Evolutionary conservation across 805 yeast species (phyloP).

Genomic region (Peterozyma toletana): DNA sequence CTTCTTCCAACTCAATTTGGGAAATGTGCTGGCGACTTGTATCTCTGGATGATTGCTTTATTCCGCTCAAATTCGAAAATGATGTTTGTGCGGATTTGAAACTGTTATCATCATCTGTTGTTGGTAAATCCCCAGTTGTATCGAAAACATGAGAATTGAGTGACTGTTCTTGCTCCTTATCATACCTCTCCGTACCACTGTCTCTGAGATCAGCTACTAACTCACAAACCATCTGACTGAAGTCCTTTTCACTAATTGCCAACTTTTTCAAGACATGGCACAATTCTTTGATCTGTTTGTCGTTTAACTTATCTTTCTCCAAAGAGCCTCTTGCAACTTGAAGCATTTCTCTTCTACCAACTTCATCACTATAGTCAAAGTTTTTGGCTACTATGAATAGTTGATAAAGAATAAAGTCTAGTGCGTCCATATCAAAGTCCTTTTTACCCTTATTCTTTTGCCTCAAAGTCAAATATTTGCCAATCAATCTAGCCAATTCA

Average conservation of each 20-base stretch:
- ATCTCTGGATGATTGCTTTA: no score
- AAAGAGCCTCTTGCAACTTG: constrained; percentile 51
- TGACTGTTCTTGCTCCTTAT: constrained; percentile 31
- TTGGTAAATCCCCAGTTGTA: constrained; percentile 13
- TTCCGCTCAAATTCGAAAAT: no score
- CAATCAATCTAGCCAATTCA: constrained; percentile 53
- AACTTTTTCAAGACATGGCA: constrained; percentile 61
- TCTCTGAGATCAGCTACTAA: constrained; percentile 81
- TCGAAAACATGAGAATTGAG: constrained; percentile 39
- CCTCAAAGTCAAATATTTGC: constrained; percentile 48
- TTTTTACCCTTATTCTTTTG: constrained; percentile 18
- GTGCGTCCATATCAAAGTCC: constrained; percentile 43
- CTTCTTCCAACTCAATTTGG: background rate
- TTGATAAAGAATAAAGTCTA: constrained; percentile 73
- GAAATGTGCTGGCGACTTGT: no score
- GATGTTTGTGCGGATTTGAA: constrained; percentile 3
- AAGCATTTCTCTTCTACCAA: constrained; percentile 76
- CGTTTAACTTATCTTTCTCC: constrained; percentile 49
- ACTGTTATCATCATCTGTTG: constrained; percentile 9
- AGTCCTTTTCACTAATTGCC: constrained; percentile 77
- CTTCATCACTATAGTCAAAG: constrained; percentile 85
- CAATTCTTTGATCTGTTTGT: constrained; percentile 44
- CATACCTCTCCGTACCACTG: constrained; percentile 33
- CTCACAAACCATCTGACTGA: constrained; percentile 78
- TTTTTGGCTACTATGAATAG: constrained; percentile 56